Percentiles rank a stretch among this genome's conserved stretches.
These are phyloP conservation scores for Gremmenia infestans DNA, from an alignment of 2,329 filamentous ascomycete species.

Conservation along the genomic window DNA sequence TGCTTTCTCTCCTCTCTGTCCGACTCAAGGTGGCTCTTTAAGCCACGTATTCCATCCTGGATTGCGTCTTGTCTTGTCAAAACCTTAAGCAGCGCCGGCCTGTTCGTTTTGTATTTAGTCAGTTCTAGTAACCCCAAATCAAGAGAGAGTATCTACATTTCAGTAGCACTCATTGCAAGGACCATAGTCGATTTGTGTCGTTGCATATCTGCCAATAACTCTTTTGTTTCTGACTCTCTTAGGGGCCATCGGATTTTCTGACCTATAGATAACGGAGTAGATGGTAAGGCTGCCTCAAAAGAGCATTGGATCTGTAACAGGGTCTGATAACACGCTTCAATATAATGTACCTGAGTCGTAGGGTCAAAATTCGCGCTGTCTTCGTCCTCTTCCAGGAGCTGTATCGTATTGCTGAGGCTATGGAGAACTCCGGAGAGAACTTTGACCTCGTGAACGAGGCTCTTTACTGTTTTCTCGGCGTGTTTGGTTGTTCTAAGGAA, in stretches of 20 bases:
- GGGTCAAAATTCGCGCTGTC: background rate
- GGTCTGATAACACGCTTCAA: constrained; percentile 13
- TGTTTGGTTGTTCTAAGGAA: constrained; percentile 2
- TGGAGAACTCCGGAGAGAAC: constrained; percentile 3
- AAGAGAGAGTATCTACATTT: constrained; percentile 4
- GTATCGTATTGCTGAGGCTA: constrained; percentile 1
- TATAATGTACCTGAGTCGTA: constrained; percentile 6
- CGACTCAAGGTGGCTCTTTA: background rate
- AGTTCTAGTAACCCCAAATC: background rate
- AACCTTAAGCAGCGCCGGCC: background rate
- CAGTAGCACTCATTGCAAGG: constrained; percentile 10
- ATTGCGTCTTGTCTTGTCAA: constrained; percentile 1
- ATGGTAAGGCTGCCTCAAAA: constrained; percentile 4
- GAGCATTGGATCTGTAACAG: constrained; percentile 4
- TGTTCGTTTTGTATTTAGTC: background rate
- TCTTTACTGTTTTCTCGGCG: background rate
- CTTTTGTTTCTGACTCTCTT: constrained; percentile 1
- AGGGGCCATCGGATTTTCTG: constrained; percentile 15
- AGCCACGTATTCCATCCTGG: background rate
- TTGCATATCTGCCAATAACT: constrained; percentile 12
- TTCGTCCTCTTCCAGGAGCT: background rate
- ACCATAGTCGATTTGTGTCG: constrained; percentile 14
- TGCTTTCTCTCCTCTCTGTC: background rate
- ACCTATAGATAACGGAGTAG: background rate
- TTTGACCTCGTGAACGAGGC: constrained; percentile 1